These are phyloP conservation scores for Penicillium sclerotigenum DNA, from an alignment of 2,329 filamentous ascomycete species.

Conservation along the genomic window DNA sequence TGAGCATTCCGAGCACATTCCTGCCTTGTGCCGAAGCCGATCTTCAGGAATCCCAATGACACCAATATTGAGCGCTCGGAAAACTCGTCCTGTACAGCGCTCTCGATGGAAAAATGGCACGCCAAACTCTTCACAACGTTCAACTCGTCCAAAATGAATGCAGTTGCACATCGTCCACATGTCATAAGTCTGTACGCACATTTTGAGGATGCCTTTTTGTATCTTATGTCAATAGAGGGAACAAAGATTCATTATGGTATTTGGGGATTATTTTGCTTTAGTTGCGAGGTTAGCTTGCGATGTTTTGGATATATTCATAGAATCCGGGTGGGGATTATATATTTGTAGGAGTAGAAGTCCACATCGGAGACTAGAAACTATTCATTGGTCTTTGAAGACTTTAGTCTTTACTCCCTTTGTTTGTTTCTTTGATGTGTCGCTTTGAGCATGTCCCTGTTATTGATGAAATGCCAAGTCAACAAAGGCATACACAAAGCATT, in stretches of 20 bases:
- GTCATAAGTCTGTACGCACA: constrained; percentile 1
- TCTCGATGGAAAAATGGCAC: background rate
- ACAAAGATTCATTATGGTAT: background rate
- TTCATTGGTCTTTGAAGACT: background rate
- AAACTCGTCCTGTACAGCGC: background rate
- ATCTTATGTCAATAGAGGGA: too few relatives aligned
- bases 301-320: background rate
- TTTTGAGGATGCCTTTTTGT: background rate
- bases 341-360: background rate
- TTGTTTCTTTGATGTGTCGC: background rate
- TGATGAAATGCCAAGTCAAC: background rate
- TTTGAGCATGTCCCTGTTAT: background rate
- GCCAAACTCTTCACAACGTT: constrained; percentile 1
- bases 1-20: background rate
- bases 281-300: too few relatives aligned
- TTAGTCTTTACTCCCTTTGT: background rate
- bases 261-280: background rate
- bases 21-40: background rate
- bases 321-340: background rate
- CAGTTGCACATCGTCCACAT: constrained; percentile 2
- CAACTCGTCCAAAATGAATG: background rate
- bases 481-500: background rate
- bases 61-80: background rate
- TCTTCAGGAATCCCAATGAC: constrained; percentile 16
- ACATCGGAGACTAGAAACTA: background rate